These are phyloP conservation scores for Penstemon davidsonii DNA, from an alignment of 257 asterid species.

Conservation along the genomic window DNA sequence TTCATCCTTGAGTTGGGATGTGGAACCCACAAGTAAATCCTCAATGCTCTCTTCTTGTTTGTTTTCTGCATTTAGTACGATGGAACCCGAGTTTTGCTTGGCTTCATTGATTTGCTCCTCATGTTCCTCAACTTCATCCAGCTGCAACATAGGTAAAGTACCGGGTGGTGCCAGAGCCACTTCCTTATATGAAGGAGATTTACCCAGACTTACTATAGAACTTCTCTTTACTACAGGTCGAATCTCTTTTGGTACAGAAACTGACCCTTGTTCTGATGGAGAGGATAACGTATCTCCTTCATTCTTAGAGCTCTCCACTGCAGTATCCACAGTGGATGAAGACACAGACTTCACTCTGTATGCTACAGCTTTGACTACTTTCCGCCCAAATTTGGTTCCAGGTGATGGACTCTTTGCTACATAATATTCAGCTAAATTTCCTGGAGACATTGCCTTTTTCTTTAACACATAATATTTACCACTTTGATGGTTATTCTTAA, in stretches of 20 bases:
- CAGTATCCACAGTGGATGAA: slow-evolving; percentile 50
- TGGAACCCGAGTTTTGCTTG: slow-evolving; percentile 31
- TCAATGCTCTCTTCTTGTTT: slow-evolving; percentile 38
- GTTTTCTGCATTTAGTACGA: slow-evolving; percentile 36
- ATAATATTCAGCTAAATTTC: slow-evolving; percentile 75
- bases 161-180: slow-evolving; percentile 99
- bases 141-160: slow-evolving; percentile 73
- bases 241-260: slow-evolving; percentile 50
- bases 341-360: slow-evolving; percentile 82
- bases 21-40: slow-evolving; percentile 34
- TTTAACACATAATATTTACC: slow-evolving; percentile 66
- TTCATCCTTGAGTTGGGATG: slow-evolving; percentile 42
- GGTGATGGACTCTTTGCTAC: slow-evolving; percentile 69
- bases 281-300: slow-evolving; percentile 49
- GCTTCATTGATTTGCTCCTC: slow-evolving; percentile 45
- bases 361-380: slow-evolving; percentile 69
- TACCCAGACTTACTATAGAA: slow-evolving; percentile 79
- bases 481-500: slow-evolving; percentile 61
- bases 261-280: slow-evolving; percentile 45
- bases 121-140: slow-evolving; percentile 37
- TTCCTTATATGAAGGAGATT: slow-evolving; percentile 95
- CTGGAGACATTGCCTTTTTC: slow-evolving; percentile 61
- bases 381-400: slow-evolving; percentile 70
- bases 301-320: slow-evolving; percentile 41
- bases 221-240: slow-evolving; percentile 56